Evolutionary conservation across 2,329 filamentous ascomycete species (phyloP), one percentile per base, ranked within the genome.

Genomic region (Cyphellophora europaea): DNA sequence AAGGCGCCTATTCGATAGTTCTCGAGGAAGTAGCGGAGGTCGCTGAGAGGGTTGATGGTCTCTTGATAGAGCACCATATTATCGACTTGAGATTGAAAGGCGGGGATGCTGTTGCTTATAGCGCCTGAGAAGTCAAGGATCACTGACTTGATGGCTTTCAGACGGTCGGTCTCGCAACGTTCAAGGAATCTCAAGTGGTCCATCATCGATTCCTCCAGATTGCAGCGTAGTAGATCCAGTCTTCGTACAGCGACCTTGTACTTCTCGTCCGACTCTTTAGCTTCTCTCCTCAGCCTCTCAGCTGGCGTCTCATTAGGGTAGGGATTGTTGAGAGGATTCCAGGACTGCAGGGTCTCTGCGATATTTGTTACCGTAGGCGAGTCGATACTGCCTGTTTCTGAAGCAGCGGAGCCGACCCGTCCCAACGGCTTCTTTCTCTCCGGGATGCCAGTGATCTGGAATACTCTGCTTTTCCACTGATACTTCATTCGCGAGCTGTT

Each of bases 31-130:
- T 96, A 98, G 44, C 91, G 76, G 48, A 98, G 66, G 59, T 98
- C 91, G 25, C 85, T 83, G 31, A 79, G 58, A 5, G 91, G 91
- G 59, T 96, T 91, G n/a, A 98, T 84, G 1, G 91, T 96, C 67
- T 98, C 91, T 59, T 98, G 91, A 64, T 93, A 98, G 30, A 98
- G 72, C 79, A 98, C 87, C 88, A 98, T 95, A 56, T 93, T 87
- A 64, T 98, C 91, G 15, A 98, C 87, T 0, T 88, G 87, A 40
- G 89, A 89, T 61, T 96, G 91, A 43, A 98, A 66, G 53, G 84
- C 93, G 12, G 91, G 93, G 44, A 98, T 96, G 51, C 95, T 89
- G 53, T 98, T 98, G 69, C 89, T 89, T 58, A 98, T 84, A 23
- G 89, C 87, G 30, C 91, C 91, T 4, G 89, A 95, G 59, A 98